These are phyloP conservation scores for Pseudogymnoascus destructans DNA, from an alignment of 2,329 filamentous ascomycete species.

Conservation along the genomic window DNA sequence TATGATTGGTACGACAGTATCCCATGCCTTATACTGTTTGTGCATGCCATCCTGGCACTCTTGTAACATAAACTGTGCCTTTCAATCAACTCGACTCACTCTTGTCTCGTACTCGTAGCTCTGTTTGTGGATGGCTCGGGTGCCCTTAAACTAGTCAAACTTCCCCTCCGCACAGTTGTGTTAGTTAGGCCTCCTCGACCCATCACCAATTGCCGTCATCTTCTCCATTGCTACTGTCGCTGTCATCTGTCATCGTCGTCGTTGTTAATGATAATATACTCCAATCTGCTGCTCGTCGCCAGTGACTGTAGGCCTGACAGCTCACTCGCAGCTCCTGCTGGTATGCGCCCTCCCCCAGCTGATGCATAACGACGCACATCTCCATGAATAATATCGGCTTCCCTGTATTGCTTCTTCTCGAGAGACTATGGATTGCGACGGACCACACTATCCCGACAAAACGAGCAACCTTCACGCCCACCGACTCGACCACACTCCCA, in stretches of 20 bases:
- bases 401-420: background rate
- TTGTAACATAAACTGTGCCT: background rate
- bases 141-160: slow-evolving; percentile 1
- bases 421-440: slow-evolving; percentile 7
- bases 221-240: background rate
- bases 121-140: slow-evolving; percentile 3
- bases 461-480: slow-evolving; percentile 1
- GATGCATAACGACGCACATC: slow-evolving; percentile 2
- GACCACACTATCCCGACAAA: slow-evolving; percentile 5
- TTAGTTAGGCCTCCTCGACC: slow-evolving; percentile 3
- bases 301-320: background rate
- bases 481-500: slow-evolving; percentile 4
- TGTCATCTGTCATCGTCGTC: background rate
- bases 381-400: background rate
- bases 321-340: background rate
- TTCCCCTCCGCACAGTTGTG: background rate
- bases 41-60: background rate
- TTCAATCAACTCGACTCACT: background rate
- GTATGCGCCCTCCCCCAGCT: slow-evolving; percentile 2
- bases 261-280: slow-evolving; percentile 7
- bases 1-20: background rate
- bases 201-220: background rate
- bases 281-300: background rate
- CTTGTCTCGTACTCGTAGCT: background rate
- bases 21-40: background rate